These are phyloP conservation scores for Chlorella sp. DNA, from an alignment of 139 green algal species.

Conservation along the genomic window DNA sequence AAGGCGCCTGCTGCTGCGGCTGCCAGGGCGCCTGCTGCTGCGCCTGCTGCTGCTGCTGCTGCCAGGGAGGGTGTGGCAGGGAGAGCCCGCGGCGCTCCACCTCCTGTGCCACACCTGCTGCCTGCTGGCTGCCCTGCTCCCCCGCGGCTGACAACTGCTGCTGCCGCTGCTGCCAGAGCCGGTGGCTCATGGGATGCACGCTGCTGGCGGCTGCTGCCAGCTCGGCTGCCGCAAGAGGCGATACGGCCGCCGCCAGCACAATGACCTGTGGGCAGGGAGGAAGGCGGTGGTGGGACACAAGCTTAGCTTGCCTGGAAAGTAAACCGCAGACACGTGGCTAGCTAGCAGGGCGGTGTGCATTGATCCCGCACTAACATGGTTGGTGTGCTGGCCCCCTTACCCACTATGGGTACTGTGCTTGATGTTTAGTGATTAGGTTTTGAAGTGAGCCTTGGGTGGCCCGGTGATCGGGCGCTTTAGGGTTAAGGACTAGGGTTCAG, in stretches of 20 bases:
- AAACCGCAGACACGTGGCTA: neutral
- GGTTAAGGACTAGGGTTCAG: no score
- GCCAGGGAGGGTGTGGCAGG: no score
- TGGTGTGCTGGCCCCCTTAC: no score
- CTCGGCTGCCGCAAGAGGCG: constrained; percentile 4
- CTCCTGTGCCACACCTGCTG: no score
- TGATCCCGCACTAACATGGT: no score
- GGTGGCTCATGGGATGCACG: constrained; percentile 1
- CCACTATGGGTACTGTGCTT: no score
- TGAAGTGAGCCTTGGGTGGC: neutral
- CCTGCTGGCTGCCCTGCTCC: no score
- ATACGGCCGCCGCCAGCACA: neutral
- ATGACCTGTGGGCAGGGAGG: neutral
- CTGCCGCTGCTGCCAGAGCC: constrained; percentile 26
- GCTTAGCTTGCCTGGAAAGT: neutral
- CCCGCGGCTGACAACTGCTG: neutral
- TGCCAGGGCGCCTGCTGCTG: no score
- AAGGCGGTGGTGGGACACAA: neutral
- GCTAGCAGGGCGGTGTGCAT: neutral
- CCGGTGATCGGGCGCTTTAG: no score
- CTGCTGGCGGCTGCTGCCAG: constrained; percentile 2
- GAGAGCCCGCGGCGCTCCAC: no score
- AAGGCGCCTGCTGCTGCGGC: no score
- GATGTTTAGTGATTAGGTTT: neutral
- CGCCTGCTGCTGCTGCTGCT: no score